Evolutionary conservation across 257 asterid genomes (phyloP), one percentile per base, ranked within the genome.

Genomic region (Solanum paucissectum): DNA sequence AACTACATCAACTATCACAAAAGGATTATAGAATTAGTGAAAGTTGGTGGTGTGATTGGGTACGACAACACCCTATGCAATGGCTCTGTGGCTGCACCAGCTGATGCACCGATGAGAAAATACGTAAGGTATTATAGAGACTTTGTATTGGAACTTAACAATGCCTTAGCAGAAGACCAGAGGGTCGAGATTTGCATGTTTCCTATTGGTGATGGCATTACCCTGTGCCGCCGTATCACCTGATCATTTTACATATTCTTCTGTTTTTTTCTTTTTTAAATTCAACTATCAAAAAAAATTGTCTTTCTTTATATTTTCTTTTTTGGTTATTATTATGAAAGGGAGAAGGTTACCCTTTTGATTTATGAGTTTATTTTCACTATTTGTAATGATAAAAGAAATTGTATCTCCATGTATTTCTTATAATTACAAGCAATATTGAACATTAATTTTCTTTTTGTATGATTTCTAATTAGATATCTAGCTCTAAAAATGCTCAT

Each of bases 61-160:
- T 89, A 89, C 52, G 91, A 89, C 75, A 89, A 89, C 86, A 89
- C 91, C 44, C 82, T 89, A n/a, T 89, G 89, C 89, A 87, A 87
- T 64, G 91, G 91, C 1, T 89, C 91, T 0, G 89, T 89, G 49
- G 91, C 75, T 1, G 86, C 87, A 5, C 87, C 89, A 12, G 33
- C 83, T 1, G 89, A 69, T 29, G 83, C 64, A 2, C 91, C 89
- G 0, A 87, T 89, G 91, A 83, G 89, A 71, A 87, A 89, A 29
- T 87, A 89, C 12, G 88, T 89, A 6, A 87, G 73, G 88, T 87
- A 87, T 29, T 87, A 89, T 55, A 87, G 88, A 29, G 89, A 87
- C 73, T 89, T 83, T 11, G 88, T 87, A 34, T 62, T 89, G 87
- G 89, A 87, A 13, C 88, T 89, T 14, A 89, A 89, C 86, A 89